These are phyloP conservation scores for Cyberlindnera misumaiensis DNA, from an alignment of 805 yeast species.

Conservation along the genomic window DNA sequence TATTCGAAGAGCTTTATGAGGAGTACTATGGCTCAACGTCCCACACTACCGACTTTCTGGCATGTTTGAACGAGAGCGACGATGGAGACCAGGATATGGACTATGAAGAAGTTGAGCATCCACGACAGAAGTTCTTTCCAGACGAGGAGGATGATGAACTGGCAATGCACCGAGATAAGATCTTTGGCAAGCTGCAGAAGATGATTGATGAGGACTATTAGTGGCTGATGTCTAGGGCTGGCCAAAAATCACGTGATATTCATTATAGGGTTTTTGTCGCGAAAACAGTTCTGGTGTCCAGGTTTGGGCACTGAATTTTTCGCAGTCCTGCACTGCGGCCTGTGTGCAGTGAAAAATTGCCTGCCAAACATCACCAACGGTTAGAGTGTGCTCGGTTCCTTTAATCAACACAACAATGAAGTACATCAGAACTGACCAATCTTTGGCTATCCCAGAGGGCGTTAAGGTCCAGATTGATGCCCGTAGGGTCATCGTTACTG, in stretches of 20 bases:
- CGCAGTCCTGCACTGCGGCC: neutral
- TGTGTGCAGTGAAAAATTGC: conserved; percentile 3
- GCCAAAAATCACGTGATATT: conserved; percentile 1
- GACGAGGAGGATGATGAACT: conserved; percentile 51
- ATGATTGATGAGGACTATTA: conserved; percentile 39
- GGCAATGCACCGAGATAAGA: conserved; percentile 57
- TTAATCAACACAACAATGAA: conserved; percentile 41
- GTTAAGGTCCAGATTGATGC: conserved; percentile 89
- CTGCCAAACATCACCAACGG: conserved; percentile 1
- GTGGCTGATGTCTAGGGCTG: conserved; percentile 1
- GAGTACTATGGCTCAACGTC: conserved; percentile 65
- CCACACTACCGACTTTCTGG: conserved; percentile 37
- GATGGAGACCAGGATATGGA: conserved; percentile 32
- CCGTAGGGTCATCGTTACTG: conserved; percentile 83
- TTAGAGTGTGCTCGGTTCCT: too few relatives aligned
- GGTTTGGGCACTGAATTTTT: conserved; percentile 3
- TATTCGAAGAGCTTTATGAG: conserved; percentile 38
- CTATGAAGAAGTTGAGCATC: conserved; percentile 28
- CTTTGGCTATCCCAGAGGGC: conserved; percentile 83
- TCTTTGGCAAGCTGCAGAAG: conserved; percentile 48
- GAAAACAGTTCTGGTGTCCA: too few relatives aligned
- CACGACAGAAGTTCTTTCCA: conserved; percentile 48
- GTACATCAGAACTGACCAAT: conserved; percentile 83
- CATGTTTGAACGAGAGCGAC: conserved; percentile 51
- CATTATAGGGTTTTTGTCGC: neutral